Evolutionary conservation across 2,329 filamentous ascomycete species (phyloP).

Genomic region (Penicillium sp.): DNA sequence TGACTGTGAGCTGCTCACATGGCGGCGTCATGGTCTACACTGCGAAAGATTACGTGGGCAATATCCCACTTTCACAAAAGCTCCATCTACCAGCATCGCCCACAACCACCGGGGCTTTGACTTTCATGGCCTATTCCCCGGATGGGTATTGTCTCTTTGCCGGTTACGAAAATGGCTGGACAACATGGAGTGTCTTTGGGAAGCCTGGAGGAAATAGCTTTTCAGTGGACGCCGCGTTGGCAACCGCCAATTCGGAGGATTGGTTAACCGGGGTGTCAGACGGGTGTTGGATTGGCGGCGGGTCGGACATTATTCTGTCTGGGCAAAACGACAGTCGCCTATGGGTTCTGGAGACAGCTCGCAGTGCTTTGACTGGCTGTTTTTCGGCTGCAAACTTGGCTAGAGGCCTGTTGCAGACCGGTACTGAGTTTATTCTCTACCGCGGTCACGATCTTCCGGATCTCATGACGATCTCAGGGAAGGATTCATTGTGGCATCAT

Average conservation of each 20-base stretch:
- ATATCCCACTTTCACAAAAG: conserved; percentile 81
- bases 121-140: conserved; percentile 78
- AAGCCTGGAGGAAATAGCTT: conserved; percentile 87
- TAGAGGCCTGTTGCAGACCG: conserved; percentile 83
- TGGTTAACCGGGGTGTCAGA: conserved; percentile 79
- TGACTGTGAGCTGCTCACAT: conserved; percentile 78
- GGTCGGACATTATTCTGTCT: conserved; percentile 78
- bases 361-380: conserved; percentile 87
- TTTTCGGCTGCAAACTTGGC: conserved; percentile 90
- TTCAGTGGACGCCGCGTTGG: conserved; percentile 62
- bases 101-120: conserved; percentile 66
- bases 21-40: conserved; percentile 86
- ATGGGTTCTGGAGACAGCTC: conserved; percentile 87
- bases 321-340: conserved; percentile 70
- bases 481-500: conserved; percentile 93
- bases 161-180: conserved; percentile 90
- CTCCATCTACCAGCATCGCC: conserved; percentile 68
- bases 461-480: conserved; percentile 84
- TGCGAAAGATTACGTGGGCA: conserved; percentile 87
- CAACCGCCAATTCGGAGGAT: conserved; percentile 67
- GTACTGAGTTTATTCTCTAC: conserved; percentile 85
- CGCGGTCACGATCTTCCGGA: conserved; percentile 89
- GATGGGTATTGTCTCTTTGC: conserved; percentile 96
- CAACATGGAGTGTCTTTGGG: conserved; percentile 95
- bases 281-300: conserved; percentile 82